Percentiles rank a stretch among this genome's conserved stretches.
Conservation (phyloP, 805 yeast genomes). For the Yamadazyma phyllophila region DNA sequence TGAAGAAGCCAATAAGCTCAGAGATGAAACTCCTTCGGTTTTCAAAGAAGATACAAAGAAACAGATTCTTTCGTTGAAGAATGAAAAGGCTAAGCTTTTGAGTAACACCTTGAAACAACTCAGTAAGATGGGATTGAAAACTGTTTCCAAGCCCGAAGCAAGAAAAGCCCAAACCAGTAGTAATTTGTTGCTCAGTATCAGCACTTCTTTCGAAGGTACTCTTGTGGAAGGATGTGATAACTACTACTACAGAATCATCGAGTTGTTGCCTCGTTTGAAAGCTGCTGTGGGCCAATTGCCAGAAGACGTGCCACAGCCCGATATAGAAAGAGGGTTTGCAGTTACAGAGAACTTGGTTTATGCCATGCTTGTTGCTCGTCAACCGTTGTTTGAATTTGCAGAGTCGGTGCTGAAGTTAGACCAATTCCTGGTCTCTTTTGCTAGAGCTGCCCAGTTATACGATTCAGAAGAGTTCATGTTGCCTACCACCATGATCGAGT, state of each 20-base stretch:
- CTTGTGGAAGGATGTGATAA: constrained; percentile 42
- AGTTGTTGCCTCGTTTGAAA: constrained; percentile 76
- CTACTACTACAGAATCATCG: constrained; percentile 68
- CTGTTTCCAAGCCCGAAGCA: constrained; percentile 64
- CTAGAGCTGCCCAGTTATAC: constrained; percentile 11
- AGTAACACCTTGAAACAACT: constrained; percentile 76
- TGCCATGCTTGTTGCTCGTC: constrained; percentile 52
- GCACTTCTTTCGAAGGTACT: constrained; percentile 42
- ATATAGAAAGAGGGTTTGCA: constrained; percentile 74
- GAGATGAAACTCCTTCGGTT: constrained; percentile 73
- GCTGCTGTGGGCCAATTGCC: constrained; percentile 57
- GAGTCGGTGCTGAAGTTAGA: constrained; percentile 14
- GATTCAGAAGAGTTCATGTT: constrained; percentile 10
- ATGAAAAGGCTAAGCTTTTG: constrained; percentile 76
- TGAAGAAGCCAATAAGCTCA: constrained; percentile 58
- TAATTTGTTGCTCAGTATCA: constrained; percentile 56
- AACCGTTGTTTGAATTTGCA: constrained; percentile 41
- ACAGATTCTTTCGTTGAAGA: constrained; percentile 59
- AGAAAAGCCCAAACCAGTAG: constrained; percentile 60
- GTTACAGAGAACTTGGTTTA: constrained; percentile 69
- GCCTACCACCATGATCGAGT: constrained; percentile 17
- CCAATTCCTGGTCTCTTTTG: constrained; percentile 12
- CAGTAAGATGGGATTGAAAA: constrained; percentile 71
- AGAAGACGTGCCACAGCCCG: constrained; percentile 73
- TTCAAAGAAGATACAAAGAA: constrained; percentile 75